phyloP scores from a whole-genome alignment of 2,329 filamentous ascomycete genomes.

The Harringtonia aguacate region DNA sequence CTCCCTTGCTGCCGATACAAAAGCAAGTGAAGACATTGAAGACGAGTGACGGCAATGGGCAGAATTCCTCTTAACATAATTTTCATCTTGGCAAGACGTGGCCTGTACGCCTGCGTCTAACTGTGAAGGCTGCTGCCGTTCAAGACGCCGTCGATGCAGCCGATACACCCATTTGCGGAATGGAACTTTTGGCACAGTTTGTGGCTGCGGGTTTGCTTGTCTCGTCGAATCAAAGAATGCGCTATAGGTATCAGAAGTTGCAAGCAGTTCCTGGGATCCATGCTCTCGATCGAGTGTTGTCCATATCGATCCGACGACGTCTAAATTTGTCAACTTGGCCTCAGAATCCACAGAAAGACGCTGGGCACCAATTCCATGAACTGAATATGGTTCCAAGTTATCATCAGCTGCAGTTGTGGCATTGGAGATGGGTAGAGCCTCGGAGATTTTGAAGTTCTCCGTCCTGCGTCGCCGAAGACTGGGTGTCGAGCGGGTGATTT shows the following conservation, averaged over 20 bases:
- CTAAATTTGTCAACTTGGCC: neutral
- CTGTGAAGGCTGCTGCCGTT: slow-evolving; percentile 21
- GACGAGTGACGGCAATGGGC: slow-evolving; percentile 45
- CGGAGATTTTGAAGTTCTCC: neutral
- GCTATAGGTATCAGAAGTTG: neutral
- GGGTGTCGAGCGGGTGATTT: neutral
- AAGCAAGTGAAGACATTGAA: slow-evolving; percentile 65
- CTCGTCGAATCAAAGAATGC: neutral
- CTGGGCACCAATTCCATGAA: neutral
- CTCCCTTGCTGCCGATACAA: slow-evolving; percentile 72
- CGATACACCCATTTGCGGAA: slow-evolving; percentile 68
- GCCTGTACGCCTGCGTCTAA: neutral
- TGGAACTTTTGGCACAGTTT: slow-evolving; percentile 24
- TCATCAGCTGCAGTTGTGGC: no score
- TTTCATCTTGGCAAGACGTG: neutral
- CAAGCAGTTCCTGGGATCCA: neutral
- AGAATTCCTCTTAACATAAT: slow-evolving; percentile 5
- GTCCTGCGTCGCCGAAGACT: neutral
- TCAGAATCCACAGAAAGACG: neutral
- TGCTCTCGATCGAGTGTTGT: neutral
- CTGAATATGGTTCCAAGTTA: no score
- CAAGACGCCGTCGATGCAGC: slow-evolving; percentile 46
- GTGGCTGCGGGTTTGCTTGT: neutral
- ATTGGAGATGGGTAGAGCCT: neutral
- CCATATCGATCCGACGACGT: neutral